Percentiles rank a stretch among this genome's conserved stretches.
phyloP scores from a whole-genome alignment of 345 rosid species.

The Mercurialis annua region DNA sequence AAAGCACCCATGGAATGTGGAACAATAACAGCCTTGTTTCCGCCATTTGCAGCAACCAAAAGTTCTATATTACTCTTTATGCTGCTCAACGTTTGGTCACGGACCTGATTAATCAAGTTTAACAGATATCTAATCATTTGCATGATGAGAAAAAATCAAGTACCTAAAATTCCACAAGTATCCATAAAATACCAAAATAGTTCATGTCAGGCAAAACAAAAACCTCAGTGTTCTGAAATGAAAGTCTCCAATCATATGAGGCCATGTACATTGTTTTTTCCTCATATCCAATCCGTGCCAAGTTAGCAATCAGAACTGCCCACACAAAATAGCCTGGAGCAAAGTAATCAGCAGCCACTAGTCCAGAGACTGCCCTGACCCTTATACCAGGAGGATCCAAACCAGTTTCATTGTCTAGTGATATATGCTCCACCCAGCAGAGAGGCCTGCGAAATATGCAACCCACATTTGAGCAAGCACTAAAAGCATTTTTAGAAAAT shows the following conservation, averaged over 20 bases:
- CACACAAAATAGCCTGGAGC: slow-evolving; percentile 94
- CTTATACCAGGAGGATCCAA: slow-evolving; percentile 83
- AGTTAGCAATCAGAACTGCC: slow-evolving; percentile 95
- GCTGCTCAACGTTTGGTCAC: slow-evolving; percentile 84
- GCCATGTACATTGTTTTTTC: slow-evolving; percentile 98
- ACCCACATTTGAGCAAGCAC: slow-evolving; percentile 6
- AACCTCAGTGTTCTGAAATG: slow-evolving; percentile 96
- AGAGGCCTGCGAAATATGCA: slow-evolving; percentile 56
- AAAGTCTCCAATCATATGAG: slow-evolving; percentile 93
- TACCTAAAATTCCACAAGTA: slow-evolving; percentile 4
- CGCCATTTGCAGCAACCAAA: slow-evolving; percentile 81
- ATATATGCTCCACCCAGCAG: slow-evolving; percentile 97
- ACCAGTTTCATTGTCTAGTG: slow-evolving; percentile 92
- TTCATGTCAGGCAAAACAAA: slow-evolving; percentile 5
- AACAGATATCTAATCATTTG: slow-evolving; percentile 12
- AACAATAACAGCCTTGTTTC: slow-evolving; percentile 75
- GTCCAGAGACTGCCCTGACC: slow-evolving; percentile 82
- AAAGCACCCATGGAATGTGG: slow-evolving; percentile 99
- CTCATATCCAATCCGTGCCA: slow-evolving; percentile 92
- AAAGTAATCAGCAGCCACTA: slow-evolving; percentile 98
- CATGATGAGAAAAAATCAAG: neutral
- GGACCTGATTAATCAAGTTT: slow-evolving; percentile 46
- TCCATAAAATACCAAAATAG: slow-evolving; percentile 10
- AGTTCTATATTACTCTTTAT: slow-evolving; percentile 77
- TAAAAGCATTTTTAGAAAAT: slow-evolving; percentile 12